Base-by-base conservation (phyloP, 2,329 filamentous ascomycete genomes). In the Aspergillus sp. region DNA sequence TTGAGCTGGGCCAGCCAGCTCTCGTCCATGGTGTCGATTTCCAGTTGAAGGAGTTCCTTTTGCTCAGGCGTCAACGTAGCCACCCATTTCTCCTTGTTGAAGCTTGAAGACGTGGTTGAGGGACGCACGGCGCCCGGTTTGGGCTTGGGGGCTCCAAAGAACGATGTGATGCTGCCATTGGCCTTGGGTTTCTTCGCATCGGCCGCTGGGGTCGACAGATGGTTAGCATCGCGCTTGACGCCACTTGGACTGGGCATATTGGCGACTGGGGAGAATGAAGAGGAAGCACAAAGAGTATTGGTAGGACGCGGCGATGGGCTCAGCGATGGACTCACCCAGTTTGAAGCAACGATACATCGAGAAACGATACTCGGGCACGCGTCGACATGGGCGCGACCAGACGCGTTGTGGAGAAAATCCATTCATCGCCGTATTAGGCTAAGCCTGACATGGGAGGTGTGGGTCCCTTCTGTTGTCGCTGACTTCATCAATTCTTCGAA, bases 31-130 rank as follows among this genome's bases (percentile, higher is more conserved):
- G 92, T 96, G 42, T 95, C 85, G 61, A 99, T 96, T 76, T 99
- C 94, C 38, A 99, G 81, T 66, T 88, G 80, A 45, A 99, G 80
- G 44, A 97, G 78, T 48, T 87, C 80, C 67, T 84, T 90, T 72
- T 96, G 90, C 75, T 99, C 94, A 0, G 82, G 73, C 0, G 83
- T 91, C 57, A 99, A 79, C 52, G 83, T 82, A 17, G 83, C 82
- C n/a, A 92, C 79, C 94, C 94, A 99, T 73, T 88, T 90, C 43
- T 84, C 83, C 77, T 96, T 96, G 78, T 96, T 82, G 69, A 96
- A 97, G 59, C 83, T 88, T 52, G 69, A 57, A 3, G 64, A 24
- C 24, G 57, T 41, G 17, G 55, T 54, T 8, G 55, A 38, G 40
- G 57, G 62, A 58, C 53, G 73, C 65, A 49, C 67, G 58, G 52